Conservation (phyloP, 345 rosid genomes). For the Arabidopsis thaliana region TAIR10.1 NC_003074.8:7341501-7342000, state of each 20-base stretch:
- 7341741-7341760: too few relatives aligned
- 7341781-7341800: constrained; percentile 6
- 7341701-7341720: neutral
- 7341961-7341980: too few relatives aligned
- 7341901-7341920: constrained; percentile 23
- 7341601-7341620: too few relatives aligned
- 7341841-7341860: neutral
- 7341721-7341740: too few relatives aligned
- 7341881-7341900: neutral
- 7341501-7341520: too few relatives aligned
- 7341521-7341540: too few relatives aligned
- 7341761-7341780: neutral
- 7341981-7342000: too few relatives aligned
- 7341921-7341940: constrained; percentile 27
- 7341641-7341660: neutral
- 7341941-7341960: too few relatives aligned
- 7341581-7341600: too few relatives aligned
- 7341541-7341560: too few relatives aligned
- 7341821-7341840: constrained; percentile 8
- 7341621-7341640: too few relatives aligned
- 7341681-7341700: neutral
- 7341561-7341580: too few relatives aligned
- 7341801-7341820: constrained; percentile 13
- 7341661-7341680: neutral
- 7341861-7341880: constrained; percentile 7